Base-by-base conservation (phyloP, 2,329 filamentous ascomycete species). In the Alternaria hordeiaustralica region DNA sequence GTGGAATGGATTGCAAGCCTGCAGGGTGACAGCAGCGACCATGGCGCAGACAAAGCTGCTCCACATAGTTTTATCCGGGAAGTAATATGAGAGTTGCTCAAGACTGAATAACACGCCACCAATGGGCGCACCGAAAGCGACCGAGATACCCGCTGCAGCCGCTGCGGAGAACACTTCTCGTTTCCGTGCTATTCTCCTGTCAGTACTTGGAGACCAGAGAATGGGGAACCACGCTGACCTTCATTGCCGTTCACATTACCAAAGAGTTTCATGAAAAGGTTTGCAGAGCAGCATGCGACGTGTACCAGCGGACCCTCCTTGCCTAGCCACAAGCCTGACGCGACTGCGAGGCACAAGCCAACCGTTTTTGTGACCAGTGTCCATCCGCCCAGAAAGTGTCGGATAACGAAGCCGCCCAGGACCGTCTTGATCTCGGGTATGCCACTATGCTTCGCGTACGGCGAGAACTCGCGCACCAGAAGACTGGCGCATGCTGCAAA, bases 11-110 rank as follows among this genome's bases (percentile, higher is more conserved):
- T 99, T 96, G 65, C 97, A 88, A 6, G 93, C 93, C 79, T 98
- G 95, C 5, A 99, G 85, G 13, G 94, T 93, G 41, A 98, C 93
- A 18, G 96, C 95, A 15, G 94, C 96, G n/a, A 97, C 93, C 94
- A 98, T 98, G 77, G 96, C 96, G 74, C 96, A 98, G 44, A 99
- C 96, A 76, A 99, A 99, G 74, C 94, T 97, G 79, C 97, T 96
- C 96, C 96, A 99, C 96, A 99, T 98, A 10, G 96, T 98, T 81
- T 98, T 98, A 81, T 98, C 95, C 0, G 96, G 95, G 72, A 98
- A 98, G 80, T 97, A 98, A 79, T 97, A 98, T 1, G 94, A 97
- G 3, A 98, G 84, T 86, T 97, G 93, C 87, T 92, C 95, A n/a
- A 98, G 87, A 80, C 93, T 96, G 84, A 98, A 98, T 20, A 98